These are phyloP conservation scores for Astraeus odoratus DNA, from an alignment of 768 basidiomycete species.

Conservation along the genomic window DNA sequence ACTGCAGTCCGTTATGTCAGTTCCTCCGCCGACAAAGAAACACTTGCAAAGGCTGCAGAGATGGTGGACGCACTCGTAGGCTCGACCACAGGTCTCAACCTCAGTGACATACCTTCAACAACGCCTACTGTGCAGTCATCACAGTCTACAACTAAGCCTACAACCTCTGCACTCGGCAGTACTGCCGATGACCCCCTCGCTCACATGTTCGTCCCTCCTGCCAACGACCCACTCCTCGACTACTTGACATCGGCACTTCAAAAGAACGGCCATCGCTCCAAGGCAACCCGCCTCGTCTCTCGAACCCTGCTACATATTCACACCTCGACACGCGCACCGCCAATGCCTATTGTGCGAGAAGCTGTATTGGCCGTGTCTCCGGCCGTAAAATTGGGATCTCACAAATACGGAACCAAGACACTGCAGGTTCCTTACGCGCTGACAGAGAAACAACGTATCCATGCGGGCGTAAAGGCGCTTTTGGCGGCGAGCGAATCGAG, in stretches of 20 bases:
- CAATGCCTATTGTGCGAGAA: constrained; percentile 69
- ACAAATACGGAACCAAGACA: constrained; percentile 60
- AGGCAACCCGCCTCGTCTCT: constrained; percentile 49
- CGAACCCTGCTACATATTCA: constrained; percentile 67
- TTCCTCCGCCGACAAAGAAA: constrained; percentile 16
- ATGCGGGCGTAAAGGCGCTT: constrained; percentile 67
- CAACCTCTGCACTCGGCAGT: neutral
- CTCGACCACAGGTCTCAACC: constrained; percentile 13
- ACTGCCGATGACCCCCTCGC: neutral
- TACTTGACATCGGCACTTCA: constrained; percentile 60
- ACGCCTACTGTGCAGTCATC: neutral
- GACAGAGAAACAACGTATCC: constrained; percentile 72
- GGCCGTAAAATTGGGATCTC: constrained; percentile 52
- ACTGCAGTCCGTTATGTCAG: constrained; percentile 8
- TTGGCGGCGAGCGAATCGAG: constrained; percentile 52
- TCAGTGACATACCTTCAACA: constrained; percentile 3
- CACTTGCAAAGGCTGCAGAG: constrained; percentile 18
- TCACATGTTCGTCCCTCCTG: constrained; percentile 58
- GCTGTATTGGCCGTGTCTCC: constrained; percentile 69
- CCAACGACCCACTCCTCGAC: constrained; percentile 65
- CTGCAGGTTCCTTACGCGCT: constrained; percentile 62
- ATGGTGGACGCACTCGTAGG: constrained; percentile 19
- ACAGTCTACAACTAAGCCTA: neutral
- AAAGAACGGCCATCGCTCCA: constrained; percentile 56
- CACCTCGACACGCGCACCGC: constrained; percentile 67